Conservation (phyloP, 106 monocot species). For the Chionographis japonica region DNA sequence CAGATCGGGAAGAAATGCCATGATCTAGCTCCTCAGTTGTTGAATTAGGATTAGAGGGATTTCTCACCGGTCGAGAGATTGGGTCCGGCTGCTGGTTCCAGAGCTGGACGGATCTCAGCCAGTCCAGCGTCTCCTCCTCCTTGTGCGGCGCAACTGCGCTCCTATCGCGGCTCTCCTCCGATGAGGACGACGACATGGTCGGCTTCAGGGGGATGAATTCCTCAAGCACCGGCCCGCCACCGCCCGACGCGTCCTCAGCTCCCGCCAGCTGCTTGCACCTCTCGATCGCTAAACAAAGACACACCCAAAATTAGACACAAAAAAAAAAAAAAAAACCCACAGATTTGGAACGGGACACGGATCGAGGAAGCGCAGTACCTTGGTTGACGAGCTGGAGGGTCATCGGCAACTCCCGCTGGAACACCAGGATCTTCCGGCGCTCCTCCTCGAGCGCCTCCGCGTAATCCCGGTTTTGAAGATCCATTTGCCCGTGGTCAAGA, state of each 20-base stretch:
- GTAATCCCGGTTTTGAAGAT: constrained; percentile 22
- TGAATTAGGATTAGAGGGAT: neutral
- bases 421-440: constrained; percentile 68
- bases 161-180: constrained; percentile 12
- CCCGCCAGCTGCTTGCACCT: constrained; percentile 25
- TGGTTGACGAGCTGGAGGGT: constrained; percentile 48
- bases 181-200: constrained; percentile 12
- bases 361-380: constrained; percentile 13
- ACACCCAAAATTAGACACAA: neutral
- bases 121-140: constrained; percentile 36
- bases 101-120: constrained; percentile 62
- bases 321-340: neutral
- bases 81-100: constrained; percentile 34
- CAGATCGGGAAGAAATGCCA: too few species aligned
- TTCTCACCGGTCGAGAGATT: constrained; percentile 6
- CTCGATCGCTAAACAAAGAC: constrained; percentile 44
- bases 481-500: neutral
- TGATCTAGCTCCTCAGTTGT: too few species aligned
- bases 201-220: constrained; percentile 67
- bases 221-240: constrained; percentile 43
- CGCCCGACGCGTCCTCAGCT: constrained; percentile 15
- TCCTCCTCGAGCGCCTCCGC: constrained; percentile 62
- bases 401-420: constrained; percentile 60
- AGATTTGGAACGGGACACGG: neutral
- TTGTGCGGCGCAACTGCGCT: neutral